Conservation (phyloP, 176 grass and related monocot genomes). For the Rhynchospora breviuscula region DNA sequence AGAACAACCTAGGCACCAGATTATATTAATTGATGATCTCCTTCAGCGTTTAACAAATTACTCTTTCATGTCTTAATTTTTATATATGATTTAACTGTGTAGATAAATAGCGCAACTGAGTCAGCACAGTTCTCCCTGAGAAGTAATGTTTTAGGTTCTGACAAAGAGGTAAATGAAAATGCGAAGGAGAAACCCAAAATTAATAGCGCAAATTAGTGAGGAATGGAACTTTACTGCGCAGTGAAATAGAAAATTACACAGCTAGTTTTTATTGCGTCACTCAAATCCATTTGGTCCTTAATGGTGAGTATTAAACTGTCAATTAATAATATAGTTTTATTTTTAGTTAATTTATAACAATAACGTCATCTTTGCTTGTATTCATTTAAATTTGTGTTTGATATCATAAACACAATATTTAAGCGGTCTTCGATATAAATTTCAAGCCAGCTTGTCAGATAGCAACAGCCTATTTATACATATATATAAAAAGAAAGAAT, state of each 20-base stretch:
- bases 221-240: too few species aligned
- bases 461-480: neutral
- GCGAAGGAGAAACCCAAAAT: slow-evolving; percentile 9
- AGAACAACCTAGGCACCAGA: neutral
- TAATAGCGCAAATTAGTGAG: slow-evolving; percentile 13
- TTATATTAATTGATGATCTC: neutral
- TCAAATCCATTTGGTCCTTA: too few species aligned
- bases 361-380: too few species aligned
- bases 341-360: too few species aligned
- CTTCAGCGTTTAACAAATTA: neutral
- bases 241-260: too few species aligned
- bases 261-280: too few species aligned
- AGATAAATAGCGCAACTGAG: slow-evolving; percentile 50
- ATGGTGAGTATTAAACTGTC: too few species aligned
- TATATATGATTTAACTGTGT: slow-evolving; percentile 3
- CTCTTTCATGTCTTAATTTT: neutral
- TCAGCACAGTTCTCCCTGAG: slow-evolving; percentile 28
- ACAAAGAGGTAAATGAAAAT: slow-evolving; percentile 2
- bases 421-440: neutral
- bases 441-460: neutral
- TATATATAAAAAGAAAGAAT: neutral
- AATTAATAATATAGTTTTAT: too few species aligned
- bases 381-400: too few species aligned
- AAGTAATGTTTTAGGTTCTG: slow-evolving; percentile 28
- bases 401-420: too few species aligned